Evolutionary conservation across 805 yeast species (phyloP), one percentile per base, ranked within the genome.

Genomic region (Saccharomycopsis fibuligera): DNA sequence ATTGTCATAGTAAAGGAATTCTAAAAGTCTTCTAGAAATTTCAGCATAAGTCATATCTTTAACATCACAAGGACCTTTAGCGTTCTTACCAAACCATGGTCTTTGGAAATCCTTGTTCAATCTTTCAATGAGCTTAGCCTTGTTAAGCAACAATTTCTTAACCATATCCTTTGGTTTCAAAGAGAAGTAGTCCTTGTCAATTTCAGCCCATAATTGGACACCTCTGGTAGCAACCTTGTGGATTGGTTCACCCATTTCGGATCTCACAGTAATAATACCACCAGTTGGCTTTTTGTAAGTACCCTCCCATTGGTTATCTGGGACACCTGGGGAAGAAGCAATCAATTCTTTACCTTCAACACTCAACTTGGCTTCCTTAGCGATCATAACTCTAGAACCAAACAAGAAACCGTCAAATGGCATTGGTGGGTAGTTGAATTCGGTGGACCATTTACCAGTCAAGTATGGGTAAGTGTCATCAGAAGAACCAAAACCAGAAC

Each of bases 161-260:
- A 86, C 71, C 65, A 90, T 70, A 66, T 88, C 87, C 65, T 80
- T 81, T 75, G 90, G 89, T 64, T 99, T 96, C 66, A 89, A 75
- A 60, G 79, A 76, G 76, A 93, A 91, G 59, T 93, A 79, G 41
- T 96, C 87, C 58, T 87, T 91, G 68, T 93, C 99, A 72, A 93
- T 74, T 71, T 93, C 98, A 66, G 88, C 86, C 99, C 99, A 93
- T 66, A 93, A 81, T 68, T 86, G 65, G 53, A 93, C 98, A 75
- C 96, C 97, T 67, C 99, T 83, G 51, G 99, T 93, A 27, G 99
- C 98, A 58, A 93, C 78, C 74, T 93, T 93, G 71, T 93, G 99
- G 63, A 93, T 93, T 62, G 99, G 99, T 74, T 93, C 99, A 65
- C 99, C 99, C 99, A 93, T 93, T 74, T 93, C 99, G 16, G 98